phyloP scores from a whole-genome alignment of 306 rosid genomes.

The Gillenia trifoliata region DNA sequence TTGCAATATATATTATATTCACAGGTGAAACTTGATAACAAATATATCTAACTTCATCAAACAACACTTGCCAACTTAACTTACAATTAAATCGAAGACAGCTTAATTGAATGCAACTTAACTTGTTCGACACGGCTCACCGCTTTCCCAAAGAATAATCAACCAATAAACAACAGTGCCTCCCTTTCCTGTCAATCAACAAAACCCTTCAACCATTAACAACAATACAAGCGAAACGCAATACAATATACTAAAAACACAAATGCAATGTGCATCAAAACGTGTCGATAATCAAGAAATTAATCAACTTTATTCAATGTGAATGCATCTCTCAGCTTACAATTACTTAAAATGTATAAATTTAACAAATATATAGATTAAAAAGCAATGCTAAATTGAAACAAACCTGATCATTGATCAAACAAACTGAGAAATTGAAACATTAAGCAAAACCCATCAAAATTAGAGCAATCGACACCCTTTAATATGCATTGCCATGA shows the following conservation, averaged over 20 bases:
- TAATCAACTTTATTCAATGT: neutral
- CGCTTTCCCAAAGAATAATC: slow-evolving; percentile 16
- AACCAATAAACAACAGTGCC: slow-evolving; percentile 1
- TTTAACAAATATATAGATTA: neutral
- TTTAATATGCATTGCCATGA: neutral
- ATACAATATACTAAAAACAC: neutral
- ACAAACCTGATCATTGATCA: neutral
- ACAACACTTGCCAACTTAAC: slow-evolving; percentile 17
- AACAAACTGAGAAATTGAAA: neutral
- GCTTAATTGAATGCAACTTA: slow-evolving; percentile 13
- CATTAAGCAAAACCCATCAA: neutral
- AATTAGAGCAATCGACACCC: neutral
- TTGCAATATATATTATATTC: slow-evolving; percentile 7
- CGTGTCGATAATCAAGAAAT: neutral
- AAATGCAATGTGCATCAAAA: neutral
- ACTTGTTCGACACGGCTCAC: slow-evolving; percentile 19
- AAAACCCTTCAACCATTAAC: slow-evolving; percentile 32
- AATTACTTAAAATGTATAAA: neutral
- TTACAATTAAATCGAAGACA: slow-evolving; percentile 20
- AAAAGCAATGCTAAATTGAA: neutral
- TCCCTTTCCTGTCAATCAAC: slow-evolving; percentile 15
- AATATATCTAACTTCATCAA: slow-evolving; percentile 21
- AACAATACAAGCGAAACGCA: neutral
- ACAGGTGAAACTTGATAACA: slow-evolving; percentile 11
- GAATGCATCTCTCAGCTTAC: neutral